Evolutionary conservation across 2,329 filamentous ascomycete species (phyloP), one percentile per base, ranked within the genome.

Genomic region (Fusarium sp.): DNA sequence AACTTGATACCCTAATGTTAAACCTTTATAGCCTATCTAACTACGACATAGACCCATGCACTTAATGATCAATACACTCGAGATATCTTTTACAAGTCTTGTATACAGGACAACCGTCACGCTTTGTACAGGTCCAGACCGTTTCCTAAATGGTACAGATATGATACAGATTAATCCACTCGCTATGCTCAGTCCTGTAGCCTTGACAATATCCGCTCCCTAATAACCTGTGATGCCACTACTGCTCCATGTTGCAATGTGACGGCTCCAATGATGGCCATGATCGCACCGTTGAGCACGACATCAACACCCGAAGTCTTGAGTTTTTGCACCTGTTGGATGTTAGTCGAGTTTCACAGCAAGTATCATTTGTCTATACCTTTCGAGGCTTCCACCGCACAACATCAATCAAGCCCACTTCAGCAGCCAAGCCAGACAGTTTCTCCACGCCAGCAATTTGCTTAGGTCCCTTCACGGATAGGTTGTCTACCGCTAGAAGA

Each of bases 351-450:
- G 42, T 26, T 9, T 28, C 6, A 7, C 10, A 1, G 5, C 8
- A 28, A 4, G 16, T 13, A 3, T 2, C 6, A 38, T 8, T 6
- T 39, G 31, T 29, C 54, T 88, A 77, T 84, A 97, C 94, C 83
- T 91, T 86, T 82, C 88, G 89, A 28, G 96, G 96, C 80, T 92
- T 93, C 96, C 96, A 98, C 81, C 96, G 86, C 70, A 97, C 82
- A 24, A 98, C 93, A 38, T 88, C 86, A 60, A 88, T 81, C 75
- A 99, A 77, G 1, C 93, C 92, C 62, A 93, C 90, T 28, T 88
- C 85, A 38, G 86, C 80, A 16, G 91, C 95, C 63, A 99, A 79
- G 57, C 82, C 82, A 33, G 89, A 85, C 63, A 98, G 77, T 75
- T 91, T 89, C 43, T 86, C 82, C 77, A 91, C 90, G 57, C 88